Conservation (phyloP, 805 yeast genomes). For the Metschnikowia corniflorae region DNA sequence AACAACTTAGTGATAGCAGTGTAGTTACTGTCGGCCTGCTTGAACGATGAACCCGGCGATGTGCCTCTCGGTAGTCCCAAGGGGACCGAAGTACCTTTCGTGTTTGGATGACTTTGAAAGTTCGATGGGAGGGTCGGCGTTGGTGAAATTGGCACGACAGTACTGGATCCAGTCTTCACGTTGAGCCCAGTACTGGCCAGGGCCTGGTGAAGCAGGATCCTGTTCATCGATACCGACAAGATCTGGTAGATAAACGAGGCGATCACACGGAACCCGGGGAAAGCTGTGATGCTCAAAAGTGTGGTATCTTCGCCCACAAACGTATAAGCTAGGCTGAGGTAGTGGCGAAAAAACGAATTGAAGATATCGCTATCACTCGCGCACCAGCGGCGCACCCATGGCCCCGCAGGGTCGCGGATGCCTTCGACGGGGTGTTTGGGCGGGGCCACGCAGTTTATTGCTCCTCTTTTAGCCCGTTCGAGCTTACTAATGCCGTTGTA, state of each 20-base stretch:
- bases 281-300: slow-evolving; percentile 7
- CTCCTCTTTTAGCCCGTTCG: slow-evolving; percentile 22
- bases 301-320: slow-evolving; percentile 3
- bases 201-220: slow-evolving; percentile 12
- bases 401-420: slow-evolving; percentile 54
- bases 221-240: slow-evolving; percentile 28
- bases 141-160: too few species aligned
- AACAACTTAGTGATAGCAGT: slow-evolving; percentile 40
- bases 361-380: slow-evolving; percentile 55
- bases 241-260: slow-evolving; percentile 47
- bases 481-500: slow-evolving; percentile 35
- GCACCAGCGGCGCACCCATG: slow-evolving; percentile 63
- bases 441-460: slow-evolving; percentile 35
- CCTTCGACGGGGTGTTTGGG: slow-evolving; percentile 45
- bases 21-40: slow-evolving; percentile 34
- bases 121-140: background rate
- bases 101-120: background rate
- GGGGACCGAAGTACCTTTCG: background rate
- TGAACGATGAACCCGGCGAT: slow-evolving; percentile 10
- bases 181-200: slow-evolving; percentile 1
- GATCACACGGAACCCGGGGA: slow-evolving; percentile 44
- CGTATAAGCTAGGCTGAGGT: slow-evolving; percentile 30
- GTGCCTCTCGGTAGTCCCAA: background rate
- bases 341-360: slow-evolving; percentile 60
- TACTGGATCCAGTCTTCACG: too few species aligned